phyloP scores from a whole-genome alignment of 331 rosid genomes.

The Spiraea crenata region DNA sequence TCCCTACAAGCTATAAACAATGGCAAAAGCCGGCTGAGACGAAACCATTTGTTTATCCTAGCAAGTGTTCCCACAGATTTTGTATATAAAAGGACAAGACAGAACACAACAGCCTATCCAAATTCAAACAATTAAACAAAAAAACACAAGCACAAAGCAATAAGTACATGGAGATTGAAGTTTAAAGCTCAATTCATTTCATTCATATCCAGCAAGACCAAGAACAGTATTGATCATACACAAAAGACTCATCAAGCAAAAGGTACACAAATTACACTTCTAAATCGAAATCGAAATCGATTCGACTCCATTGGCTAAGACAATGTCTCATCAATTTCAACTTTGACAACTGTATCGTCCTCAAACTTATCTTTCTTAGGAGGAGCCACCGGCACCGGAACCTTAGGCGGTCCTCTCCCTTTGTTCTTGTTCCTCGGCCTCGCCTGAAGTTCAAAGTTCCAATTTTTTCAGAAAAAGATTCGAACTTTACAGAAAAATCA shows the following conservation, averaged over 20 bases:
- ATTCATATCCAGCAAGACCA: background rate
- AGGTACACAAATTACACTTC: conserved; percentile 6
- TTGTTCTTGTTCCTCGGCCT: conserved; percentile 61
- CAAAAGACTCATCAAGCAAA: background rate
- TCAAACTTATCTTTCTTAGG: conserved; percentile 50
- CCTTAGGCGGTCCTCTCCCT: conserved; percentile 65
- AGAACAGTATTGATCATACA: background rate
- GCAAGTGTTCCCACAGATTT: background rate
- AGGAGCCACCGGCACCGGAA: conserved; percentile 38
- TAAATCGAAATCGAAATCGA: background rate
- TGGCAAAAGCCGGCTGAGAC: conserved; percentile 24
- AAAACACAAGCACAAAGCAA: background rate
- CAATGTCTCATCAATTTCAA: conserved; percentile 49
- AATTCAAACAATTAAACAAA: background rate
- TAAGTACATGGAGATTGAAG: background rate
- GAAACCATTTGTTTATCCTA: background rate
- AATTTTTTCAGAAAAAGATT: background rate
- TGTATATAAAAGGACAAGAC: background rate
- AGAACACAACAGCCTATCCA: background rate
- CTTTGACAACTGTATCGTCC: conserved; percentile 34
- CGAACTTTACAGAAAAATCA: background rate
- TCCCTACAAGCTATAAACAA: conserved; percentile 1
- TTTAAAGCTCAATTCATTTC: background rate
- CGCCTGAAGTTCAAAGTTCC: conserved; percentile 18
- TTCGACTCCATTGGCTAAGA: conserved; percentile 13